Base-by-base conservation (phyloP, 495 filamentous ascomycete species). In the Aspergillus cristatus region DNA sequence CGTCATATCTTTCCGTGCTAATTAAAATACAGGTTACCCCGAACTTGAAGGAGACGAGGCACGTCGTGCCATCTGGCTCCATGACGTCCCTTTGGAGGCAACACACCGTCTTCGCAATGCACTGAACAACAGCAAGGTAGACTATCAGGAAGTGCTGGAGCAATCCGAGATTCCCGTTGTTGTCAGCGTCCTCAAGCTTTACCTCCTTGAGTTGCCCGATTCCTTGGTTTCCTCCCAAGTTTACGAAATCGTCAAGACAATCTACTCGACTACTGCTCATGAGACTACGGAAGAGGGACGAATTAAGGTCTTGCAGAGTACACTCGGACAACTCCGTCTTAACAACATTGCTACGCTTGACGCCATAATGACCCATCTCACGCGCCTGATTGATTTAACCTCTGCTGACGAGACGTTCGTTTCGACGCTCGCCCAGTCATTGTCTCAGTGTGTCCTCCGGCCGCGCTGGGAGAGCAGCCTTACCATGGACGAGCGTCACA, bases 311-410 rank as follows among this genome's bases (percentile, higher is more conserved):
- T 75, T 99, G 18, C 93, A 97, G 60, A 94, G 89, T 46, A 96
- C 91, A 0, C 80, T 97, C 46, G 88, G 86, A 31, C 89, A 95
- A 55, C 74, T 99, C 30, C 85, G 90, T 28, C 79, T 99, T 28
- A 87, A 91, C 45, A 99, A 99, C 55, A 97, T 99, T 57, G 91
- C 91, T 40, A 96, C 91, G 20, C 82, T 99, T 52, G 91, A 99
- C 63, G 91, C 93, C 32, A 81, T 95, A 55, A 93, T 88, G 70
- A 97, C 94, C 39, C 91, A 99, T 63, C 96, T 97, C 58, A 94
- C 91, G 11, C 84, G 93, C 41, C 68, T 99, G 44, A 89, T 99
- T 55, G 93, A 99, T 48, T 72, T 97, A 39, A 99, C 91, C 5
- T 95, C 88, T 25, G 91, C 91, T 33, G 90, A 94, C 43, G 91